These are phyloP conservation scores for Xylaria sp. DNA, from an alignment of 495 filamentous ascomycete genomes.

Conservation along the genomic window DNA sequence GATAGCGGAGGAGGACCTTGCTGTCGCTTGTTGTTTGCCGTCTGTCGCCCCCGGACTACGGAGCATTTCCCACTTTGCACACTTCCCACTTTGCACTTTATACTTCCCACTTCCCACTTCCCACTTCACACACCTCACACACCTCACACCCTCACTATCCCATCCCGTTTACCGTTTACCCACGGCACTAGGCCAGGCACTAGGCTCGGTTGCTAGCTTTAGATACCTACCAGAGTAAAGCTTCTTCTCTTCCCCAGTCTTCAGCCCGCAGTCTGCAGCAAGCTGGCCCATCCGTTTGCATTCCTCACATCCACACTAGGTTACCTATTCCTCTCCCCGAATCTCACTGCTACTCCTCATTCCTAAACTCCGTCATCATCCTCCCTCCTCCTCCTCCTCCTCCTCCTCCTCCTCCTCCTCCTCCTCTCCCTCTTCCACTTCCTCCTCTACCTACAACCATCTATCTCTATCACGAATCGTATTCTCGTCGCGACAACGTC, in stretches of 20 bases:
- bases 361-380: neutral
- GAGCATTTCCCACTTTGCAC: neutral
- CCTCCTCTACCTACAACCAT: neutral
- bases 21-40: neutral
- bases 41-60: neutral
- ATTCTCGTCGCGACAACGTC: neutral
- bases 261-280: neutral
- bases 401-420: neutral
- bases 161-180: too few relatives aligned
- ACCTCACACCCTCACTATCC: too few relatives aligned
- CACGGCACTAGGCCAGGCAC: too few relatives aligned
- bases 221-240: neutral
- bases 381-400: neutral
- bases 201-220: neutral
- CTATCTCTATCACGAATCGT: neutral
- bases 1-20: slow-evolving; percentile 5
- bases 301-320: neutral
- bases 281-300: neutral
- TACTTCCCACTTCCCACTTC: neutral
- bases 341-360: neutral
- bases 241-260: neutral
- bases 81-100: neutral
- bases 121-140: too few relatives aligned
- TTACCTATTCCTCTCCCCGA: slow-evolving; percentile 1
- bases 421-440: neutral